Percentiles rank a stretch among this genome's conserved stretches.
phyloP scores from a whole-genome alignment of 2,329 filamentous ascomycete species.

The Herpotrichia juniperi region DNA sequence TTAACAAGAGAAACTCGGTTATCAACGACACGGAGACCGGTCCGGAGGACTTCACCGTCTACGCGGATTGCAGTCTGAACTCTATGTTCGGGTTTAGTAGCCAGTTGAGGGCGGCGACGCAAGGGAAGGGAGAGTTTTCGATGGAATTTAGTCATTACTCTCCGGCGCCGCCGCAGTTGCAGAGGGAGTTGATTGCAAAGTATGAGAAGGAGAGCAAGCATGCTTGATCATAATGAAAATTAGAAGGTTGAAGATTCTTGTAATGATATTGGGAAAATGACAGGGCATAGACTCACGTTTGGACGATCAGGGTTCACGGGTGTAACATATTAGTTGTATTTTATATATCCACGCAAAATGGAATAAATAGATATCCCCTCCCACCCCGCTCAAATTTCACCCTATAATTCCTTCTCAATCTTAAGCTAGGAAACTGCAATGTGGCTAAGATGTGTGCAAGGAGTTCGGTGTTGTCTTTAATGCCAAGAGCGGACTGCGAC shows the following conservation, averaged over 20 bases:
- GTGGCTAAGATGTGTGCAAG: neutral
- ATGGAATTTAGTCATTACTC: constrained; percentile 99
- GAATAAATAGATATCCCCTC: constrained; percentile 3
- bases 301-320: too few species aligned
- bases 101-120: constrained; percentile 88
- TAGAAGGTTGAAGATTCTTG: neutral
- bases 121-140: constrained; percentile 97
- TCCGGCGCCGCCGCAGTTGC: constrained; percentile 82
- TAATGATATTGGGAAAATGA: too few species aligned
- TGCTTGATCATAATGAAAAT: constrained; percentile 40
- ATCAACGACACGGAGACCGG: constrained; percentile 97
- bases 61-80: constrained; percentile 91
- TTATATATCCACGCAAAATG: neutral
- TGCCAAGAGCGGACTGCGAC: neutral
- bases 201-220: constrained; percentile 71
- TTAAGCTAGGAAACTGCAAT: neutral
- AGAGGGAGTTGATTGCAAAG: constrained; percentile 76
- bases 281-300: too few species aligned
- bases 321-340: too few species aligned
- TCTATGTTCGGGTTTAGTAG: constrained; percentile 98
- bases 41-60: constrained; percentile 89
- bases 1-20: constrained; percentile 96
- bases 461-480: too few species aligned
- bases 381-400: neutral
- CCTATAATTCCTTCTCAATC: neutral